phyloP scores from a whole-genome alignment of 2,329 filamentous ascomycete genomes.

The Epichloe brachyelytri region DNA sequence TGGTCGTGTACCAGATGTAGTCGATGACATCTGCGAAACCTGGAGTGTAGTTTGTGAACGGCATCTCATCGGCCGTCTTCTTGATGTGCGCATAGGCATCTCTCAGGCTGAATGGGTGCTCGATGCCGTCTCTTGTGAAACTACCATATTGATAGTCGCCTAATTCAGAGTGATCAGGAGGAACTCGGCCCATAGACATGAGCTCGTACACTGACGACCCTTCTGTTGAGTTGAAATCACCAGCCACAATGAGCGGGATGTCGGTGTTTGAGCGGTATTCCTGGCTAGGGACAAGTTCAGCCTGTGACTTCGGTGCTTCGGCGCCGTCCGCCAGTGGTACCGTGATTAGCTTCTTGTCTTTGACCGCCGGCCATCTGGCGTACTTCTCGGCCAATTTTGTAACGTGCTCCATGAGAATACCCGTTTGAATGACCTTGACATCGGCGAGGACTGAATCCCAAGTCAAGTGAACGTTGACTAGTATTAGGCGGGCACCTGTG shows the following conservation, averaged over 20 bases:
- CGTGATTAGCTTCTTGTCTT: slow-evolving; percentile 58
- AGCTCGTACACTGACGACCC: slow-evolving; percentile 88
- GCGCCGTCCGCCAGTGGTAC: slow-evolving; percentile 30
- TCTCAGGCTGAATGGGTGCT: slow-evolving; percentile 86
- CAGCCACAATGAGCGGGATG: slow-evolving; percentile 82
- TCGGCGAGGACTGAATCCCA: slow-evolving; percentile 89
- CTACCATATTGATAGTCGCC: slow-evolving; percentile 76
- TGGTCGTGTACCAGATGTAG: slow-evolving; percentile 96
- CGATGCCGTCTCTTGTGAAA: slow-evolving; percentile 83
- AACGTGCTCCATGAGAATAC: slow-evolving; percentile 86
- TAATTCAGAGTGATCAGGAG: slow-evolving; percentile 69
- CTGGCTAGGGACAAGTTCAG: slow-evolving; percentile 65
- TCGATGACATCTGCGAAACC: slow-evolving; percentile 88
- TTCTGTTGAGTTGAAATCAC: slow-evolving; percentile 86
- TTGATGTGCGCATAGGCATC: slow-evolving; percentile 77
- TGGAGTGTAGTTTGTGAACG: slow-evolving; percentile 94
- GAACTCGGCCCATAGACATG: slow-evolving; percentile 65
- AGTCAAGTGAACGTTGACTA: slow-evolving; percentile 87
- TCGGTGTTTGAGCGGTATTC: slow-evolving; percentile 78
- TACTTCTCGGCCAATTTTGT: slow-evolving; percentile 79
- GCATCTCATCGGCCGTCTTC: slow-evolving; percentile 70
- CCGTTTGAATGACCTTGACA: slow-evolving; percentile 92
- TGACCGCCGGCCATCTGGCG: slow-evolving; percentile 63
- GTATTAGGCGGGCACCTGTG: slow-evolving; percentile 82
- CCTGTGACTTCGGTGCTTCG: slow-evolving; percentile 33